These are phyloP conservation scores for Monilinia aucupariae DNA, from an alignment of 2,329 filamentous ascomycete species.

Conservation along the genomic window DNA sequence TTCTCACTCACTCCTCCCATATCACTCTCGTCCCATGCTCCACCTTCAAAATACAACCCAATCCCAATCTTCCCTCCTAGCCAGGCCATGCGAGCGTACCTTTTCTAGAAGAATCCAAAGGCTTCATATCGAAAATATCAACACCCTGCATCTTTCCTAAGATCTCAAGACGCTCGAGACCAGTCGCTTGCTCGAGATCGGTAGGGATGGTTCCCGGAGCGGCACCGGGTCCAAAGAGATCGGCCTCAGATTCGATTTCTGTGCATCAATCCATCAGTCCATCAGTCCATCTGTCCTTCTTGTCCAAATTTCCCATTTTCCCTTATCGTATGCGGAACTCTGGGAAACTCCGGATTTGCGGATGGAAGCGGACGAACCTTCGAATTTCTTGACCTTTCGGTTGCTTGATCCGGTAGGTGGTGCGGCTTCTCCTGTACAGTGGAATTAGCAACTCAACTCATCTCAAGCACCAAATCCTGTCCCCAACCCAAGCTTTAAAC, in stretches of 20 bases:
- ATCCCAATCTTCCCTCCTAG: neutral
- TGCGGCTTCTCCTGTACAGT: constrained; percentile 29
- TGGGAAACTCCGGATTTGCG: neutral
- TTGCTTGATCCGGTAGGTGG: constrained; percentile 24
- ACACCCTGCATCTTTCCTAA: constrained; percentile 99
- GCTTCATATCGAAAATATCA: constrained; percentile 97
- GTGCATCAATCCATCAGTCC: too few relatives aligned
- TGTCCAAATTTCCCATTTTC: neutral
- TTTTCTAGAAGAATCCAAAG: constrained; percentile 82
- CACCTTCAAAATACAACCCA: neutral
- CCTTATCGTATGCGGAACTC: neutral
- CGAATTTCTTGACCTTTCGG: constrained; percentile 34
- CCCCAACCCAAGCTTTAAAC: neutral
- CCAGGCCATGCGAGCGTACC: constrained; percentile 46
- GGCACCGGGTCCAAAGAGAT: constrained; percentile 81
- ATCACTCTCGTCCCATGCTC: neutral
- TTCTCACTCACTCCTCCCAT: neutral
- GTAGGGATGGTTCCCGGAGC: constrained; percentile 78
- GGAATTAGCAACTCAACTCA: neutral
- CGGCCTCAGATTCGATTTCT: constrained; percentile 81
- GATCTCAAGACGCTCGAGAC: constrained; percentile 97
- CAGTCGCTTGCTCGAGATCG: constrained; percentile 92
- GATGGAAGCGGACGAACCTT: constrained; percentile 27
- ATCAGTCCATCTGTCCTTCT: neutral
- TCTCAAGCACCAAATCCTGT: neutral